Conservation (phyloP, 202 grass and related monocot species). For the Musa balbisiana region DNA sequence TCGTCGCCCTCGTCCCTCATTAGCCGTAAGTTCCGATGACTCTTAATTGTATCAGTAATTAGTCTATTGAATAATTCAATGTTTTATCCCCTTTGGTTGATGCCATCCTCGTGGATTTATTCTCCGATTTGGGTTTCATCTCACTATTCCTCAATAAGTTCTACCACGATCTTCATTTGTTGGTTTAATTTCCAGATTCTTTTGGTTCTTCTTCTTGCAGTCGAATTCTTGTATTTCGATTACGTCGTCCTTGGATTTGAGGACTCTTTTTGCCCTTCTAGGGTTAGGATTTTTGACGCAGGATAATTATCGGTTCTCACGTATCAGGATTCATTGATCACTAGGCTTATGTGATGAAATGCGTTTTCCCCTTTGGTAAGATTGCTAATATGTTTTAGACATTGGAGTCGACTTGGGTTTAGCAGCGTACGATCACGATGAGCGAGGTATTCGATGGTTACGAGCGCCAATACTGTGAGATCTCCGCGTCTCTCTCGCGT, state of each 20-base stretch:
- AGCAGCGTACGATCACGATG: slow-evolving; percentile 26
- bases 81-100: neutral
- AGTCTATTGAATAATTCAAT: neutral
- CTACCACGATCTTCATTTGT: neutral
- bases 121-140: neutral
- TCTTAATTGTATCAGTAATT: neutral
- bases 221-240: neutral
- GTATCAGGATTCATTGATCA: neutral
- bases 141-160: neutral
- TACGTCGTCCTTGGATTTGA: neutral
- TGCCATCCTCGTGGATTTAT: neutral
- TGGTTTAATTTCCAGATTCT: neutral
- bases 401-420: neutral
- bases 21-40: neutral
- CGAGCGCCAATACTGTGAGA: slow-evolving; percentile 92
- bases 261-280: neutral
- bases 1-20: neutral
- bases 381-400: neutral
- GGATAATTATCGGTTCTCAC: neutral
- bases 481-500: slow-evolving; percentile 63
- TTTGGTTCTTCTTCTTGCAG: neutral
- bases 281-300: neutral
- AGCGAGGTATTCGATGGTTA: slow-evolving; percentile 91
- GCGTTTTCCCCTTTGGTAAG: neutral
- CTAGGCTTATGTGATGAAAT: neutral